phyloP scores from a whole-genome alignment of 148 eudicot genomes.

The Vaccinium darrowii region DNA sequence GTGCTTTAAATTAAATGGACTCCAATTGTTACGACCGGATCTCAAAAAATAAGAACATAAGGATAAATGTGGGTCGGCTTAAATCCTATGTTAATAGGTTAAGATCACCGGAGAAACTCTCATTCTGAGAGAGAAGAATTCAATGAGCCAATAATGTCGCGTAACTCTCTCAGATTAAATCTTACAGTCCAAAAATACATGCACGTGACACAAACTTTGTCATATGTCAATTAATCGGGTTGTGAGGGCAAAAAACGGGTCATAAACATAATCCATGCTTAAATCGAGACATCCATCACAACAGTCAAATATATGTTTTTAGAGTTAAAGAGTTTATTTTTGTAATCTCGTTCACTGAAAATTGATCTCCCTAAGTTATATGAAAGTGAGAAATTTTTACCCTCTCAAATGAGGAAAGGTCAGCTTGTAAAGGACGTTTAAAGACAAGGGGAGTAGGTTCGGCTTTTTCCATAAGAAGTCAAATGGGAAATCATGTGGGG shows the following conservation, averaged over 20 bases:
- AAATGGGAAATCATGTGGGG: not conserved
- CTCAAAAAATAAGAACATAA: not conserved
- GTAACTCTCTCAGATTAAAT: not conserved
- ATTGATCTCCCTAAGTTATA: not conserved
- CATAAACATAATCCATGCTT: not conserved
- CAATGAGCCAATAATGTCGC: not conserved
- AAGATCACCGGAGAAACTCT: not conserved
- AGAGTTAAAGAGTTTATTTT: not conserved
- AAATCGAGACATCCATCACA: not conserved
- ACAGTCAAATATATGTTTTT: not conserved
- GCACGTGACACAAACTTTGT: not conserved
- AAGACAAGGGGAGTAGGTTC: conserved; percentile 16
- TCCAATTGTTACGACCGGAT: not conserved
- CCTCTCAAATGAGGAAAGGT: not conserved
- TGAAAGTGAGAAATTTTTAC: not conserved
- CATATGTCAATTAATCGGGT: not conserved
- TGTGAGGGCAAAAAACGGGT: not conserved
- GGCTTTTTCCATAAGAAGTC: conserved; percentile 7
- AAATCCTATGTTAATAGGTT: not conserved
- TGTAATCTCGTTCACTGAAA: not conserved
- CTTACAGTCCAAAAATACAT: not conserved
- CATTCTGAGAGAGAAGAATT: not conserved
- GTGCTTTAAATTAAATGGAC: not conserved
- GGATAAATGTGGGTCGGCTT: not conserved
- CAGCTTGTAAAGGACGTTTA: not conserved